Percentiles rank a stretch among this genome's conserved stretches.
Evolutionary conservation across 768 basidiomycete species (phyloP).

Genomic region (Botryobasidium botryosum): DNA sequence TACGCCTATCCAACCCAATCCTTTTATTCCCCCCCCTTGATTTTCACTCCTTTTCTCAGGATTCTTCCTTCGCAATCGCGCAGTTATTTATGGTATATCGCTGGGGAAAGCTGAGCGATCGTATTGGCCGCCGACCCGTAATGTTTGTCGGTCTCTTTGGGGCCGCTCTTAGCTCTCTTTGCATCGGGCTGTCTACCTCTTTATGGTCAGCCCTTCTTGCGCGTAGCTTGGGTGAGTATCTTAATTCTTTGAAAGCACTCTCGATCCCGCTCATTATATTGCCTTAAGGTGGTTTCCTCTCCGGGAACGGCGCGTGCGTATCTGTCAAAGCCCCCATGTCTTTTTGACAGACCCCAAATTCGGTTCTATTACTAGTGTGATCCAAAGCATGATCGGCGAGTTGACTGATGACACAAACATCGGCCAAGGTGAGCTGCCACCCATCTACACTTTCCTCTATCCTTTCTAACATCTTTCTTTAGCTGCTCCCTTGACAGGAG

Average conservation of each 20-base stretch:
- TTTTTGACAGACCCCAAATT: neutral
- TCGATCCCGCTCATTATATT: slow-evolving; percentile 3
- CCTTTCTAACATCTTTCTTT: no score
- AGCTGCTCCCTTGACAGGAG: no score
- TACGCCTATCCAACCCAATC: no score
- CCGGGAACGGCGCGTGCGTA: slow-evolving; percentile 7
- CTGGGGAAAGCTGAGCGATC: slow-evolving; percentile 3
- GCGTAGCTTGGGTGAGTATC: no score
- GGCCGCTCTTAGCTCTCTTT: slow-evolving; percentile 2
- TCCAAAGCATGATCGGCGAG: slow-evolving; percentile 12
- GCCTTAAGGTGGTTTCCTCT: slow-evolving; percentile 5
- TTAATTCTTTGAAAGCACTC: no score
- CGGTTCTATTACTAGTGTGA: slow-evolving; percentile 4
- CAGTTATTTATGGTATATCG: slow-evolving; percentile 7
- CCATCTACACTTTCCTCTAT: no score
- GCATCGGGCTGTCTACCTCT: slow-evolving; percentile 6
- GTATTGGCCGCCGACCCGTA: slow-evolving; percentile 9
- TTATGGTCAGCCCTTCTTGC: no score
- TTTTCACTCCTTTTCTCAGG: no score
- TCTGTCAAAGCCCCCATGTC: neutral
- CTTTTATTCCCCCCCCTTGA: no score
- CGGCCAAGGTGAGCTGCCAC: slow-evolving; percentile 9
- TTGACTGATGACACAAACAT: slow-evolving; percentile 10
- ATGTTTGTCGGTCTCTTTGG: slow-evolving; percentile 9
- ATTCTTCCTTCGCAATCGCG: slow-evolving; percentile 3